Evolutionary conservation across 164 flowering plant genomes (phyloP).

Genomic region (Umbellularia californica): DNA sequence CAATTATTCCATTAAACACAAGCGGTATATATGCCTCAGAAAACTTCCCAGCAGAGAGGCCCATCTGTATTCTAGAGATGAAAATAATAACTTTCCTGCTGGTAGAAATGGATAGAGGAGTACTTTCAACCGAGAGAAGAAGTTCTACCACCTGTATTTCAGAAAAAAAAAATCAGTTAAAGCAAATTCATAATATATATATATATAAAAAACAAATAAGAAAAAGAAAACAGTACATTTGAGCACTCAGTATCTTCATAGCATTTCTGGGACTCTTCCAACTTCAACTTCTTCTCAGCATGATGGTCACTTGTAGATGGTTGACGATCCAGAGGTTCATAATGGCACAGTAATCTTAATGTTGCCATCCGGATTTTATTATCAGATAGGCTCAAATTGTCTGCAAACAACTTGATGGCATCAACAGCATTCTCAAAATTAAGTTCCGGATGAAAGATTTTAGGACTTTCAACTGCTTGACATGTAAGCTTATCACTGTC

Average conservation of each 20-base stretch:
- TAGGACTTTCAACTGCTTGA: conserved; percentile 18
- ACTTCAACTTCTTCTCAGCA: conserved; percentile 29
- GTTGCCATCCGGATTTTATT: conserved; percentile 67
- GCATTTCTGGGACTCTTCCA: conserved; percentile 31
- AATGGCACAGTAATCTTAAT: conserved; percentile 70
- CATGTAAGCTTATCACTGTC: conserved; percentile 31
- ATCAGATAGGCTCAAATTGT: conserved; percentile 58
- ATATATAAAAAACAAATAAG: not conserved
- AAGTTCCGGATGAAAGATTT: conserved; percentile 39
- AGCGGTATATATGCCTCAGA: conserved; percentile 48
- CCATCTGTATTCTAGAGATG: conserved; percentile 68
- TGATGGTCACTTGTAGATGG: conserved; percentile 21
- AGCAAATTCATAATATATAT: conserved; percentile 6
- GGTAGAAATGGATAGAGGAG: conserved; percentile 62
- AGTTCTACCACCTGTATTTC: conserved; percentile 59
- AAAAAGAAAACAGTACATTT: conserved; percentile 35
- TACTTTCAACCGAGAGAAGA: conserved; percentile 62
- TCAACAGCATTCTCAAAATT: conserved; percentile 32
- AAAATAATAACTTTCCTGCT: conserved; percentile 52
- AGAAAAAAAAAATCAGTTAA: not conserved
- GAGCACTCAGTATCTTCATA: conserved; percentile 16
- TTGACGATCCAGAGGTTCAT: conserved; percentile 32
- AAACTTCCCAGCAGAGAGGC: conserved; percentile 45
- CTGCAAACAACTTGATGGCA: conserved; percentile 48
- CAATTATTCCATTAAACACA: conserved; percentile 66